These are phyloP conservation scores for Sequoia sempervirens DNA, from an alignment of 75 land plant species.

Conservation along the genomic window DNA sequence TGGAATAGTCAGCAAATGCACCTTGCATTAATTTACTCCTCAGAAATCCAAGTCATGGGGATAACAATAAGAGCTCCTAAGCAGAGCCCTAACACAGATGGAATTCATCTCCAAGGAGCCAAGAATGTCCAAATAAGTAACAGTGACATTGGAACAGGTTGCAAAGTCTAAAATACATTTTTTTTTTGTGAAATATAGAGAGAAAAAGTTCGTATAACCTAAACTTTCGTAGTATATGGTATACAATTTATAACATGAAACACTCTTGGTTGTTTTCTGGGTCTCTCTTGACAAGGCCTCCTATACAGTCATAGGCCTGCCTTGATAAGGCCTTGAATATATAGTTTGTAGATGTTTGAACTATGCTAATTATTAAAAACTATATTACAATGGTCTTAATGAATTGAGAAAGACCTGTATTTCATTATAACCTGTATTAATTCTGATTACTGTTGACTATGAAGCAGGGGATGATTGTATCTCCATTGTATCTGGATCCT, in stretches of 20 bases:
- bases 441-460: background rate
- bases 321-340: background rate
- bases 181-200: background rate
- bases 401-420: no score
- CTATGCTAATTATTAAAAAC: no score
- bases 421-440: background rate
- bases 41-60: slow-evolving; percentile 11
- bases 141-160: slow-evolving; percentile 23
- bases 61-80: slow-evolving; percentile 29
- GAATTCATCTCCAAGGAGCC: slow-evolving; percentile 30
- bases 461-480: slow-evolving; percentile 41
- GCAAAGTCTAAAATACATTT: background rate
- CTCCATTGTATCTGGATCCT: slow-evolving; percentile 17
- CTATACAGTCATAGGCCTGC: background rate
- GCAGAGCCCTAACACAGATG: slow-evolving; percentile 47
- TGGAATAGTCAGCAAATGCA: slow-evolving; percentile 36
- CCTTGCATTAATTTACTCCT: slow-evolving; percentile 21
- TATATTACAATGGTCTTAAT: background rate
- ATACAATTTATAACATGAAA: background rate
- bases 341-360: background rate
- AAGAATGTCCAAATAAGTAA: slow-evolving; percentile 11
- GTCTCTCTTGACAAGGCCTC: background rate
- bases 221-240: background rate
- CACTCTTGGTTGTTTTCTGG: background rate
- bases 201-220: background rate